These are phyloP conservation scores for Albugo candida DNA, from an alignment of 352 stramenopile genomes.

Conservation along the genomic window DNA sequence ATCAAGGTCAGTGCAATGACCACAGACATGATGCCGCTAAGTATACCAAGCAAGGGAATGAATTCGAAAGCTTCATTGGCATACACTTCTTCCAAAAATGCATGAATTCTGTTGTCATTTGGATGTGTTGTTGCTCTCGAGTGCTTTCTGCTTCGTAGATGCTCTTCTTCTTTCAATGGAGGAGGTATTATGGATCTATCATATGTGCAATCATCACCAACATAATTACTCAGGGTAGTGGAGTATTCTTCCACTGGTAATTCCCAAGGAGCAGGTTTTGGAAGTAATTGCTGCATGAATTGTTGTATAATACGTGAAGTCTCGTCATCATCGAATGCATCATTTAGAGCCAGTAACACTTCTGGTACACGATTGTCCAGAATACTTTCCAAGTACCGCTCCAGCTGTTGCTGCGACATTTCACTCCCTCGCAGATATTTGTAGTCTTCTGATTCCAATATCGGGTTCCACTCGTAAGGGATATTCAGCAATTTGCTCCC, in stretches of 20 bases:
- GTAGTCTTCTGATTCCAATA: constrained; percentile 60
- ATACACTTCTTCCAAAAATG: no score
- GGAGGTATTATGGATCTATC: constrained; percentile 26
- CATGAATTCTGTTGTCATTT: no score
- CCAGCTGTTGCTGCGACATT: constrained; percentile 12
- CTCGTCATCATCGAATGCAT: constrained; percentile 37
- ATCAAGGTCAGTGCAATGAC: no score
- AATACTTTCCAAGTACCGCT: constrained; percentile 15
- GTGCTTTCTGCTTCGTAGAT: no score
- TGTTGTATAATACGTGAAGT: constrained; percentile 28
- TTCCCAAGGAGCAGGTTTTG: constrained; percentile 28
- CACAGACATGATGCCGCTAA: no score
- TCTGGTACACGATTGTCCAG: constrained; percentile 30
- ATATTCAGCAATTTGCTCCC: constrained; percentile 29
- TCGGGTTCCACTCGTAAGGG: constrained; percentile 42
- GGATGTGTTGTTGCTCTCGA: no score
- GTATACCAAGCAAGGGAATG: no score
- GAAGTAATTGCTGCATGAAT: constrained; percentile 46
- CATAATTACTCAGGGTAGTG: constrained; percentile 53
- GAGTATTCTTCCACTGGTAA: constrained; percentile 25
- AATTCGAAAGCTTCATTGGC: no score
- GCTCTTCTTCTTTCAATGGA: no score
- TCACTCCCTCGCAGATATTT: constrained; percentile 53
- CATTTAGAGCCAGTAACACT: constrained; percentile 57
- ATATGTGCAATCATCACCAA: constrained; percentile 33